Base-by-base conservation (phyloP, 1,284 basidiomycete genomes). In the Vanrija sp. region DNA sequence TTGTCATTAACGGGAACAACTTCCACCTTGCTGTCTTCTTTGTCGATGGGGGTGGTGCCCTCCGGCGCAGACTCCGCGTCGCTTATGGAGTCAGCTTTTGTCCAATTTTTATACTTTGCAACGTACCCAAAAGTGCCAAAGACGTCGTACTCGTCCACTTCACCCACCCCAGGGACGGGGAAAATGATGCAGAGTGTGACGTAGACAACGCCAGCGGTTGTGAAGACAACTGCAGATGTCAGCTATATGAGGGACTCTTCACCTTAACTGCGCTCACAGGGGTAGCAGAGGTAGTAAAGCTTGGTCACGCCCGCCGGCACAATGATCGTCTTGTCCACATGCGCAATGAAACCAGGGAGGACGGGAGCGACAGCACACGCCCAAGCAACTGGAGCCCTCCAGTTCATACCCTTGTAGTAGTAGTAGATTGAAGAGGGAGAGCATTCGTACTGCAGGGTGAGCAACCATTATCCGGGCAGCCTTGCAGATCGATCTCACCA, bases 391-490 rank as follows among this genome's bases (percentile, higher is more conserved):
- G 71, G 68, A 3, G 75, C 76, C 3, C 74, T 65, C 52, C 64
- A 65, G 63, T 79, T 77, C 64, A 77, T 55, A n/a, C 77, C 77
- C 43, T 61, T 52, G 43, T 55, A 63, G 54, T 73, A 77, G 55
- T 61, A 68, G 53, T 67, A 68, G 19, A 59, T 55, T 16, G 65
- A 67, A 18, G 46, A 48, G 19, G 60, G 57, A 3, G 51, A 55
- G 45, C 58, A 57, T 14, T 60, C 54, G 54, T 68, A 68, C 60
- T 65, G 46, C 12, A 18, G 3, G 3, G 18, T 47, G 10, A 34
- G 34, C 12, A 34, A 12, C 2, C 12, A 2, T 34, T 3, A 6
- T 29, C 15, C 10, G 52, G 3, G 21, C 49, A 47, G 25, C 48
- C 5, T 5, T 49, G 26, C 38, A 47, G 40, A 34, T 39, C 9